Evolutionary conservation across 2,329 filamentous ascomycete species (phyloP).

Genomic region (Atkinsonella texensis): DNA sequence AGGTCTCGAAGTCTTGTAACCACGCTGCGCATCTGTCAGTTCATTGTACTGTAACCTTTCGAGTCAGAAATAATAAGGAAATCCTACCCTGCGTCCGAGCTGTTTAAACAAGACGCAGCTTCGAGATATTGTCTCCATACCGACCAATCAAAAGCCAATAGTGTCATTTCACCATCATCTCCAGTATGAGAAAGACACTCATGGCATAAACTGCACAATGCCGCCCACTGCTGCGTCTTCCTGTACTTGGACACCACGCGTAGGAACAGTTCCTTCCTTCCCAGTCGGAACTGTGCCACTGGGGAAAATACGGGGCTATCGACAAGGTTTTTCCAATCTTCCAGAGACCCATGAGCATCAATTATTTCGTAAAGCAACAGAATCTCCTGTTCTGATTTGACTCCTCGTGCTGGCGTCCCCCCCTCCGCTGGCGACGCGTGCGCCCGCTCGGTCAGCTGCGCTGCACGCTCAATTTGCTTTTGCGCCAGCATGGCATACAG

Average conservation of each 20-base stretch:
- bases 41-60: not conserved
- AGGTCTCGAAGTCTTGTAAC: slow-evolving; percentile 16
- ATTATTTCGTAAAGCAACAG: slow-evolving; percentile 37
- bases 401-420: slow-evolving; percentile 14
- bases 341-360: slow-evolving; percentile 28
- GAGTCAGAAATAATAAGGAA: not conserved
- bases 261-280: slow-evolving; percentile 35
- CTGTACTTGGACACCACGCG: slow-evolving; percentile 27
- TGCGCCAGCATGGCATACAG: slow-evolving; percentile 39
- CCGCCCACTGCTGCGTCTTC: slow-evolving; percentile 27
- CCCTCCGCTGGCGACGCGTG: slow-evolving; percentile 10
- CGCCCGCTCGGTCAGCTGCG: slow-evolving; percentile 29
- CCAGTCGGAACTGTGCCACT: slow-evolving; percentile 30
- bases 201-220: slow-evolving; percentile 30
- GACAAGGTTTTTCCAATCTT: slow-evolving; percentile 29
- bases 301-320: slow-evolving; percentile 29
- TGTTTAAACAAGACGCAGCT: slow-evolving; percentile 23
- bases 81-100: slow-evolving; percentile 22
- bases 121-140: slow-evolving; percentile 28
- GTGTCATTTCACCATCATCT: slow-evolving; percentile 23
- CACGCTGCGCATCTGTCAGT: slow-evolving; percentile 14
- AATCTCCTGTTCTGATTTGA: slow-evolving; percentile 38
- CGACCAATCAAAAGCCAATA: slow-evolving; percentile 33
- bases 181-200: slow-evolving; percentile 29
- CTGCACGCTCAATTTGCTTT: slow-evolving; percentile 39